Evolutionary conservation across 352 stramenopile genomes (phyloP), one percentile per base, ranked within the genome.

Genomic region (Phytophthora megakarya): DNA sequence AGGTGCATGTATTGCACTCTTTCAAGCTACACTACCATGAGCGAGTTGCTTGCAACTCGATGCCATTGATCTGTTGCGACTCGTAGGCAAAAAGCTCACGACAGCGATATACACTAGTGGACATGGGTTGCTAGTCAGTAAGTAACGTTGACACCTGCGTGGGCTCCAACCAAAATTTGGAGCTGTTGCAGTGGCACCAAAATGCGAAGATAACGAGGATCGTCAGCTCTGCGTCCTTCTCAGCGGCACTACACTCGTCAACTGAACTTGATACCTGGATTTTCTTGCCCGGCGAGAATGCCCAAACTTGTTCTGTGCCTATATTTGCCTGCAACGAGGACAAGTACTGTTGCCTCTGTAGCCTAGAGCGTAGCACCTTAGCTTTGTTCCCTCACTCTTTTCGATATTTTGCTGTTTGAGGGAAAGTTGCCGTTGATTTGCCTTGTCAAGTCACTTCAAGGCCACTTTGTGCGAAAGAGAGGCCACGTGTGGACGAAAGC

Each of bases 331-430:
- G 30, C 28, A n/a, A n/a, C n/a, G n/a, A n/a, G n/a, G n/a, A n/a
- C 40, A 45, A 37, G 16, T 45, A 19, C 32, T 48, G 42, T 48
- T 48, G 21, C 5, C 30, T 30, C 46, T 32, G 3, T n/a, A 39
- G 11, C 30, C 5, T n/a, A n/a, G n/a, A n/a, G 21, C 18, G 15
- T 26, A 21, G n/a, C 38, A 19, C 38, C 22, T 45, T 45, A 18
- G 25, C 28, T 8, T 23, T 47, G 8, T 35, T 11, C 10, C 38
- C 49, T 50, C 28, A 23, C 32, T 49, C 28, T 32, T 69, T 72
- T 72, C 57, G 57, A 67, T 67, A 58, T 72, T 70, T 72, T 72
- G 64, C 64, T 72, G 64, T 72, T 67, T 67, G 63, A 58, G 51
- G 47, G 56, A 71, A 46, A 47, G 43, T 58, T 70, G 62, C 46